Evolutionary conservation across 257 asterid species (phyloP).

Genomic region (Solanum acaule): DNA sequence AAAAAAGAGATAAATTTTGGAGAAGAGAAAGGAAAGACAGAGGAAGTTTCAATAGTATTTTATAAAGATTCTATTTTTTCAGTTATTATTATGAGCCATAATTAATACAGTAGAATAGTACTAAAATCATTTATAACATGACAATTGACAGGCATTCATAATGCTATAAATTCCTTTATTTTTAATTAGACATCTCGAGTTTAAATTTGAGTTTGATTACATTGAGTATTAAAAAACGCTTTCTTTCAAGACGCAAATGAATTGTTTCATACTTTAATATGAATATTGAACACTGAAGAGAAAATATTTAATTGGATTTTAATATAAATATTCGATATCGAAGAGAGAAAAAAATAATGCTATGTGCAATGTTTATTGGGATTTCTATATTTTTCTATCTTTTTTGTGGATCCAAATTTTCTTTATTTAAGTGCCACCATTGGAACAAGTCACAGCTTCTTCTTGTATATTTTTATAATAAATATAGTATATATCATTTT

Average conservation of each 20-base stretch:
- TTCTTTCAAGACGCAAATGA: fast-evolving
- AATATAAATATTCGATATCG: no score
- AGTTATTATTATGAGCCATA: background rate
- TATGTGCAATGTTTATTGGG: background rate
- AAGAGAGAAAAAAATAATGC: background rate
- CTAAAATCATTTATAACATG: background rate
- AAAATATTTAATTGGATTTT: no score
- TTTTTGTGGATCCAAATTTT: background rate
- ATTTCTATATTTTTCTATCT: background rate
- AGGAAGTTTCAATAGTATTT: constrained; percentile 11
- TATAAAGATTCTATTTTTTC: background rate
- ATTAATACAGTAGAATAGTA: background rate
- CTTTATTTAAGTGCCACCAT: background rate
- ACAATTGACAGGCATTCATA: background rate
- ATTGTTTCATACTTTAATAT: no score
- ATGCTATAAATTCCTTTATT: background rate
- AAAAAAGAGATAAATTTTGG: background rate
- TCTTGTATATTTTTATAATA: background rate
- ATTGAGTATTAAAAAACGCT: fast-evolving
- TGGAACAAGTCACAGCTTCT: background rate
- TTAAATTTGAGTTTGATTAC: fast-evolving
- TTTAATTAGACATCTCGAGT: fast-evolving
- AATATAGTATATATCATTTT: background rate
- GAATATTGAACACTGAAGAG: fast-evolving
- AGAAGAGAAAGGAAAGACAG: constrained; percentile 8